Percentiles rank a stretch among this genome's conserved stretches.
These are phyloP conservation scores for Mycena latifolia DNA, from an alignment of 768 basidiomycete species.

Conservation along the genomic window DNA sequence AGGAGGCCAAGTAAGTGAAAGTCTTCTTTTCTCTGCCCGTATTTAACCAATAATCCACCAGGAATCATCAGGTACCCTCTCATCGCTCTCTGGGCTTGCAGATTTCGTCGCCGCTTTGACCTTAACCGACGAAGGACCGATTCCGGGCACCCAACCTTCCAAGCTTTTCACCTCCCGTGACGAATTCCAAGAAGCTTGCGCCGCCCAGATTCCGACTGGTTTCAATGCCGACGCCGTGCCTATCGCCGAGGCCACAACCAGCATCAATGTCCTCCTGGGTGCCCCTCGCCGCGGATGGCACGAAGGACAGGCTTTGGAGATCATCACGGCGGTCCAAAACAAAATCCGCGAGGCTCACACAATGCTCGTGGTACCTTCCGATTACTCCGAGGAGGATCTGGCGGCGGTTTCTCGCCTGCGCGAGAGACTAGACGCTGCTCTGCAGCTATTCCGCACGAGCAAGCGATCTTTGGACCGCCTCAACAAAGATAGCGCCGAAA, in stretches of 20 bases:
- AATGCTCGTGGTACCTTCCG: neutral
- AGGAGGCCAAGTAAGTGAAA: no score
- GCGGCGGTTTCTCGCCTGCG: no score
- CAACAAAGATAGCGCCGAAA: no score
- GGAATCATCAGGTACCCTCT: no score
- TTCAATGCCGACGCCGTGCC: slow-evolving; percentile 9
- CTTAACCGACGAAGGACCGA: slow-evolving; percentile 22
- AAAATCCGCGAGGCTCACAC: slow-evolving; percentile 13
- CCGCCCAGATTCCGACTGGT: slow-evolving; percentile 13
- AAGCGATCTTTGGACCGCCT: no score
- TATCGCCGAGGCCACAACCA: slow-evolving; percentile 12
- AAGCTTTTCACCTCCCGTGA: slow-evolving; percentile 26
- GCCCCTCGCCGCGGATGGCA: neutral
- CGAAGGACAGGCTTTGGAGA: no score
- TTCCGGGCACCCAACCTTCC: slow-evolving; percentile 22
- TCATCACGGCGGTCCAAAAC: neutral
- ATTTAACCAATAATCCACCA: no score
- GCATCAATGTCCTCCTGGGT: slow-evolving; percentile 9
- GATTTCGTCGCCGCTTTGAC: slow-evolving; percentile 6
- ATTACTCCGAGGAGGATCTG: no score
- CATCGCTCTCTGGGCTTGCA: slow-evolving; percentile 5
- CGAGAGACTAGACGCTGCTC: no score
- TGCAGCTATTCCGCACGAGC: no score
- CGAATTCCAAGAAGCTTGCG: slow-evolving; percentile 16
- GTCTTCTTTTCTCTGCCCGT: no score